A percentile compares a stretch with the other conserved stretches of the same genome.
phyloP scores from a whole-genome alignment of 306 rosid genomes.

The Rosa rugosa region DNA sequence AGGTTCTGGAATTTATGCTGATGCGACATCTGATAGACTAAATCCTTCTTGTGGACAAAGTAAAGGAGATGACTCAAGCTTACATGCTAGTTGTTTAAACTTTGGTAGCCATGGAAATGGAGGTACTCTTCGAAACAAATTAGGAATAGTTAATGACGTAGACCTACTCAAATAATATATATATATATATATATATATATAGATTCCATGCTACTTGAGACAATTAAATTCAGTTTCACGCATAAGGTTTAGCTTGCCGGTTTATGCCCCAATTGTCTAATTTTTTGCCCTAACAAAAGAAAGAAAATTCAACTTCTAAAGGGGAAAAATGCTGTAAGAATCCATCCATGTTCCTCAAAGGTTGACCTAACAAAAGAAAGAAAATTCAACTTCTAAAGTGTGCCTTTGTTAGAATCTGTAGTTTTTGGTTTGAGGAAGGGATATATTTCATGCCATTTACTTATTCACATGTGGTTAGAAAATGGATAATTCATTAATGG shows the following conservation, averaged over 20 bases:
- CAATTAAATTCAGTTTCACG: not conserved
- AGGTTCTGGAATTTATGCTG: slow-evolving; percentile 49
- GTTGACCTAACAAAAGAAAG: not conserved
- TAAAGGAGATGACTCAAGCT: slow-evolving; percentile 30
- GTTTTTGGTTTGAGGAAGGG: not conserved
- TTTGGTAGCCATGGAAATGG: slow-evolving; percentile 66
- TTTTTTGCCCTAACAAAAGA: not conserved
- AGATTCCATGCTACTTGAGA: not conserved
- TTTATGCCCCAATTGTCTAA: not conserved
- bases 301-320: not conserved
- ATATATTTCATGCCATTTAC: not conserved
- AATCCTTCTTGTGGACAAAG: slow-evolving; percentile 27
- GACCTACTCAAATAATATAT: not conserved
- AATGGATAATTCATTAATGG: slow-evolving; percentile 3
- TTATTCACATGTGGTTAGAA: not conserved
- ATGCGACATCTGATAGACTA: slow-evolving; percentile 30
- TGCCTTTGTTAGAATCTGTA: not conserved
- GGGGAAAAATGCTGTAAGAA: too few species aligned
- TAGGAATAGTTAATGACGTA: not conserved
- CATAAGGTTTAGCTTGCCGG: not conserved
- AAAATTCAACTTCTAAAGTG: not conserved
- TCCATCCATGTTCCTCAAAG: not conserved
- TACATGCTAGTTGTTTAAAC: slow-evolving; percentile 50
- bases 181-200: not conserved
- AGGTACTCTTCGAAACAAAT: slow-evolving; percentile 45